A percentile compares a stretch with the other conserved stretches of the same genome.
phyloP scores from a whole-genome alignment of 139 green algal genomes.

The Chlorella sp. region DNA sequence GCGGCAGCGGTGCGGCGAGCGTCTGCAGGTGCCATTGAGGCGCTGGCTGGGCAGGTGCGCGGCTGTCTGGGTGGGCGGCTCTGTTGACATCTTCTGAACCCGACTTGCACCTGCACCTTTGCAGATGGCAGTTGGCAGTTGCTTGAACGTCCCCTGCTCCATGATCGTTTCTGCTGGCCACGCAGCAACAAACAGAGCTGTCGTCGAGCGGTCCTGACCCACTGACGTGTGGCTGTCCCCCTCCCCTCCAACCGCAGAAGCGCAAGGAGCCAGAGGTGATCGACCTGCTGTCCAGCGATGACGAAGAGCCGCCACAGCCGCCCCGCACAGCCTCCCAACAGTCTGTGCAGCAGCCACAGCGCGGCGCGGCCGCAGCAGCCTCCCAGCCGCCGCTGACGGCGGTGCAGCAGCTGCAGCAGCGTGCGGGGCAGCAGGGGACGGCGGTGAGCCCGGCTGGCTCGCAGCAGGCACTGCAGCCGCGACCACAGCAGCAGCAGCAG shows the following conservation, averaged over 20 bases:
- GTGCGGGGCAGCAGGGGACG: background rate
- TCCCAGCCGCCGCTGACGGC: background rate
- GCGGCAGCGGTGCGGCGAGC: background rate
- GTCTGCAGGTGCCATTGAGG: background rate
- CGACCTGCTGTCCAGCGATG: constrained; percentile 45
- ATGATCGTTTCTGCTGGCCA: too few relatives aligned
- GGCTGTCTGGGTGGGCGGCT: too few relatives aligned
- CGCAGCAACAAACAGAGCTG: too few relatives aligned
- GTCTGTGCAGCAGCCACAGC: background rate
- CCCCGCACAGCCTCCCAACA: background rate
- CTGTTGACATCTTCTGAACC: too few relatives aligned
- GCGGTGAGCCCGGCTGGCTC: background rate
- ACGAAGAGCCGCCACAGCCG: background rate
- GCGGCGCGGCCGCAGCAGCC: background rate
- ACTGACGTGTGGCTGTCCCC: too few relatives aligned
- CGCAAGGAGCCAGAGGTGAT: constrained; percentile 49
- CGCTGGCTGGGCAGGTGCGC: constrained; percentile 9
- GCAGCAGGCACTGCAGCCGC: background rate
- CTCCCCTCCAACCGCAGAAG: background rate
- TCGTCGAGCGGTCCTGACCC: too few relatives aligned
- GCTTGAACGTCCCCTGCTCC: too few relatives aligned
- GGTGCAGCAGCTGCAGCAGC: constrained; percentile 14
- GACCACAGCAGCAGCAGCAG: background rate
- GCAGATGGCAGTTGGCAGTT: too few relatives aligned
- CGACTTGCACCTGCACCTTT: too few relatives aligned